Base-by-base conservation (phyloP, 108 stramenopile genomes). In the Nitzschia palea region DNA sequence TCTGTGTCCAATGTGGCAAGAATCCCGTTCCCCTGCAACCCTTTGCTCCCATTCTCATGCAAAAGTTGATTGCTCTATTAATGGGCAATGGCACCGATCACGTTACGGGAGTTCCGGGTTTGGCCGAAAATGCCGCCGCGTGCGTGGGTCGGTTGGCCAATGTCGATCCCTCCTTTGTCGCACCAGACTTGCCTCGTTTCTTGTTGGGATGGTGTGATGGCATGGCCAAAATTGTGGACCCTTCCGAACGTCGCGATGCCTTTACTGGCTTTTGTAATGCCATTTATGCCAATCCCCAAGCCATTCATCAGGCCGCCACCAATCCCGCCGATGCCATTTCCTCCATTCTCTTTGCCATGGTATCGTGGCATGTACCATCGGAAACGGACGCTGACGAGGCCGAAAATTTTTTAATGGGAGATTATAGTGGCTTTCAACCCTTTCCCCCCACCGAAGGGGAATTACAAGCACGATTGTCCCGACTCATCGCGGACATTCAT, bases 81-180 rank as follows among this genome's bases (percentile, higher is more conserved):
- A 94, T 96, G 91, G 90, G 89, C 9, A 84, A 88, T 44, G 84
- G 81, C 20, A 57, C 68, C 57, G 78, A 68, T 54, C 50, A 79
- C 2, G 79, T 77, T 3, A 55, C 64, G 1, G 61, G 62, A 2
- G 56, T 92, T 34, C 85, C 86, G 14, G 89, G 91, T 18, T 59
- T 95, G n/a, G 76, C 82, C 6, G 95, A 95, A 77, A 96, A 96
- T 80, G 84, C 90, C 3, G 85, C 93, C 12, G 87, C 91, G 10
- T 90, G 92, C 51, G 80, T 90, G 48, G 95, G 95, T 29, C 83
- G 95, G 27, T 68, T 96, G 51, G 90, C 93, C 22, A 81, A 66
- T 26, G 87, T 93, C n/a, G 81, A 91, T 66, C 76, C 93, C 0
- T 70, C 61, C 15, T 86, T 87, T 62, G 89, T 96, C 5, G 92